These are phyloP conservation scores for Melastoma malabathricum DNA, from an alignment of 345 rosid genomes.

Conservation along the genomic window DNA sequence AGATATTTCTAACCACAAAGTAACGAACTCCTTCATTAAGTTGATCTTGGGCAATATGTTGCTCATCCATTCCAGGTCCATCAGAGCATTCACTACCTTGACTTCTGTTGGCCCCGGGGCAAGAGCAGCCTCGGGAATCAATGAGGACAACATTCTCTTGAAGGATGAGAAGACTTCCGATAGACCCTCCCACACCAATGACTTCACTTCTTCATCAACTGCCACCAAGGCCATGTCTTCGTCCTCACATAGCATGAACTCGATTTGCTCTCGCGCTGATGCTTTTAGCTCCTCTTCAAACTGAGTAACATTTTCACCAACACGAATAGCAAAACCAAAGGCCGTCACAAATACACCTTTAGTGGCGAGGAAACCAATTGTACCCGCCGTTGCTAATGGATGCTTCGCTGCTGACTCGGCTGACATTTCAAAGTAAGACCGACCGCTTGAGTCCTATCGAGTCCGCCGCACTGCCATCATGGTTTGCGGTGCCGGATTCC, in stretches of 20 bases:
- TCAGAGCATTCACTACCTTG: constrained; percentile 21
- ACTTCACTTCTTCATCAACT: constrained; percentile 55
- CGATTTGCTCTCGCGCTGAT: constrained; percentile 87
- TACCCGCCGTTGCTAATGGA: constrained; percentile 34
- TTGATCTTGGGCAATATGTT: constrained; percentile 61
- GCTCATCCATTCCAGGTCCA: constrained; percentile 77
- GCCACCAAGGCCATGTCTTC: constrained; percentile 41
- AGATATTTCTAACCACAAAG: constrained; percentile 52
- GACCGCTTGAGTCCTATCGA: no score
- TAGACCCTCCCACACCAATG: constrained; percentile 43
- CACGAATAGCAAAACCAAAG: constrained; percentile 58
- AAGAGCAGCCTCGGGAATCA: constrained; percentile 27
- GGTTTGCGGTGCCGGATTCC: no score
- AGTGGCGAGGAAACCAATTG: constrained; percentile 34
- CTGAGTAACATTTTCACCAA: constrained; percentile 36
- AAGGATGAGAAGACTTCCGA: constrained; percentile 38
- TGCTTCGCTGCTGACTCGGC: constrained; percentile 26
- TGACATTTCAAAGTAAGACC: no score
- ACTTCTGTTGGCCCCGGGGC: constrained; percentile 22
- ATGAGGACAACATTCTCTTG: constrained; percentile 30
- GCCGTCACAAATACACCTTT: constrained; percentile 67
- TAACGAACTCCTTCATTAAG: constrained; percentile 70
- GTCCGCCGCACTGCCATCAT: no score
- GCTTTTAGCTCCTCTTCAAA: constrained; percentile 55
- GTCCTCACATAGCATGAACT: constrained; percentile 71